Base-by-base conservation (phyloP, 2,329 filamentous ascomycete species). In the Claviceps capensis region DNA sequence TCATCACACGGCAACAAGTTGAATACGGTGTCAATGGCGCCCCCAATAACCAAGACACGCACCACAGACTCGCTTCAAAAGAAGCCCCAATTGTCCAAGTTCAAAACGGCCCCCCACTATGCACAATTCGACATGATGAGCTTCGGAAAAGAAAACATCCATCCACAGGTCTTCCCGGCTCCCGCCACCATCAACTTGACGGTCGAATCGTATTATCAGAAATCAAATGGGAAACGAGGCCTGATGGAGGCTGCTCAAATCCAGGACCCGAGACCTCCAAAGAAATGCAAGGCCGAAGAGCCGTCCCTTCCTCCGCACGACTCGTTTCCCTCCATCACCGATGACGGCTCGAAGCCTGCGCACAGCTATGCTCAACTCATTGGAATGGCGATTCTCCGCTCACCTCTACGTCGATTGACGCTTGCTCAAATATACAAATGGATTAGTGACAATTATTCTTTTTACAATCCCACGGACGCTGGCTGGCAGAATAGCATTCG, bases 401-500 rank as follows among this genome's bases (percentile, higher is more conserved):
- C 93, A 4, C 84, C 86, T 13, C 82, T 84, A 55, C 83, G 89
- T 54, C 85, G 87, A 50, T 75, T 97, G 56, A 97, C 93, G 1
- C 77, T 98, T 17, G 83, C 89, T 26, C 89, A 96, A 67, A 98
- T 98, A 60, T 98, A 97, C 77, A 95, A 95, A 65, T 98, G 93
- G 91, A 97, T 98, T 61, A 94, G 88, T n/a, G 88, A 94, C 65
- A 90, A 85, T 17, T 97, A 86, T 65, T 83, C 80, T 5, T 96
- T 91, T 69, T 98, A 97, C 72, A 83, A 80, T 59, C 79, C 82
- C 44, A 79, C 83, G 52, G 89, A 96, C 61, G 82, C 86, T 11
- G 91, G 93, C 56, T 98, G 93, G 93, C 91, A 97, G 69, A 98
- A 98, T 69, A 97, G 93, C 72, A 98, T 98, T 66, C 86, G 93